Base-by-base conservation (phyloP, 2,329 filamentous ascomycete species). In the Alternaria novae-zelandiae region DNA sequence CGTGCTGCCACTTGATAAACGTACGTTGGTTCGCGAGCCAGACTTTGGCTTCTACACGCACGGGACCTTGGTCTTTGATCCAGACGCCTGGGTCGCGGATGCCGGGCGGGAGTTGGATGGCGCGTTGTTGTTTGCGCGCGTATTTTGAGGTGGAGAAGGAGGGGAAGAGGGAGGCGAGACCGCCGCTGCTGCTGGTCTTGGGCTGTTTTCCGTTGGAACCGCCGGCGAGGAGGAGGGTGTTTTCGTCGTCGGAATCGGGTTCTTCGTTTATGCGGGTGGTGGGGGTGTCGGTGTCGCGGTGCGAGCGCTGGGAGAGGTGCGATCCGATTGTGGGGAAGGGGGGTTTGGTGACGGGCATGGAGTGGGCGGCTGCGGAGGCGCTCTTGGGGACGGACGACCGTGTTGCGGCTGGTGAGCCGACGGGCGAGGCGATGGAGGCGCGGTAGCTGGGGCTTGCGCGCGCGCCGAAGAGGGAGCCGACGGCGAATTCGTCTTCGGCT, bases 11-110 rank as follows among this genome's bases (percentile, higher is more conserved):
- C 81, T 97, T 98, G 80, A 99, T 90, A 78, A 97, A 99, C 0
- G 96, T 99, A 65, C 96, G 91, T 82, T 99, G 95, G 81, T 99
- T 99, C 58, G 96, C 96, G 61, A 99, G 90, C 95, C 96, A 99
- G 28, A 99, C 95, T 82, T 99, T 99, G 65, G 93, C 94, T 83
- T 99, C 96, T 61, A 99, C 93, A 77, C 94, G 91, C 68, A 98
- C 87, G 36, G 94, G 92, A 4, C 96, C 95, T 32, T 91, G 88
- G 81, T 99, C 96, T 84, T 99, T 99, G 85, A 99, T 92, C 90
- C 95, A 96, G 69, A 89, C 86, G 9, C 87, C 88, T 2, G 96
- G 96, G 76, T 96, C 90, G 21, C 88, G 88, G n/a, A 99, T 93
- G 30, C 96, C 96, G 25, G 94, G 91, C 0, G 96, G 96, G 4